Evolutionary conservation across 345 rosid genomes (phyloP).

Genomic region (Eucalyptus rudis): DNA sequence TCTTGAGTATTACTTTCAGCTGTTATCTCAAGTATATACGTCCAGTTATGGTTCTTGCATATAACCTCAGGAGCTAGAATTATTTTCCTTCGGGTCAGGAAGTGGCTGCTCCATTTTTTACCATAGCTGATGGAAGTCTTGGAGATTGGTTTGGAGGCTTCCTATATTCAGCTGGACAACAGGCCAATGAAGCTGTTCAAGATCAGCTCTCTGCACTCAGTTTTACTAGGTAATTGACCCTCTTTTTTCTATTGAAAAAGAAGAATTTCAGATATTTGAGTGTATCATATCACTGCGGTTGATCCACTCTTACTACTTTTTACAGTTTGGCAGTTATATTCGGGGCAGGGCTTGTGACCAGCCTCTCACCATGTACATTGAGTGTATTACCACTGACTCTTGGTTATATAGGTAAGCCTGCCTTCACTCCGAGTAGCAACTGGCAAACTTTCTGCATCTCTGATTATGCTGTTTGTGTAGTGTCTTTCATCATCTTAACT

Average conservation of each 20-base stretch:
- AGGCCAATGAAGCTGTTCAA: constrained; percentile 92
- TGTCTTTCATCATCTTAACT: not conserved
- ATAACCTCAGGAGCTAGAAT: constrained; percentile 14
- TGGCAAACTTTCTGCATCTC: not conserved
- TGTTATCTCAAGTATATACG: not conserved
- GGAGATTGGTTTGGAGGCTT: constrained; percentile 82
- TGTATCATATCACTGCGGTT: not conserved
- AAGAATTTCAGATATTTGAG: not conserved
- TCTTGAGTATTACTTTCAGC: not conserved
- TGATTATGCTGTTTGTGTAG: not conserved
- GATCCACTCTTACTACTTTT: not conserved
- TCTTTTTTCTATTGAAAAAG: not conserved
- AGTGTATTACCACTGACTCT: constrained; percentile 93
- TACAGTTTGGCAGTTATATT: constrained; percentile 91
- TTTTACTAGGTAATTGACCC: constrained; percentile 45
- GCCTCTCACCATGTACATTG: constrained; percentile 96
- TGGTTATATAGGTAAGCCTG: constrained; percentile 72
- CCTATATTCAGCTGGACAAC: constrained; percentile 78
- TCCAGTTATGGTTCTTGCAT: not conserved
- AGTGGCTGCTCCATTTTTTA: constrained; percentile 48
- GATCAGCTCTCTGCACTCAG: constrained; percentile 80
- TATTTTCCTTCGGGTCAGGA: constrained; percentile 43
- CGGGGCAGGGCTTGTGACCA: constrained; percentile 96
- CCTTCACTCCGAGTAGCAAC: not conserved
- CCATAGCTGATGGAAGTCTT: constrained; percentile 67